phyloP scores from a whole-genome alignment of 352 stramenopile species.

The Globisporangium nagaii region DNA sequence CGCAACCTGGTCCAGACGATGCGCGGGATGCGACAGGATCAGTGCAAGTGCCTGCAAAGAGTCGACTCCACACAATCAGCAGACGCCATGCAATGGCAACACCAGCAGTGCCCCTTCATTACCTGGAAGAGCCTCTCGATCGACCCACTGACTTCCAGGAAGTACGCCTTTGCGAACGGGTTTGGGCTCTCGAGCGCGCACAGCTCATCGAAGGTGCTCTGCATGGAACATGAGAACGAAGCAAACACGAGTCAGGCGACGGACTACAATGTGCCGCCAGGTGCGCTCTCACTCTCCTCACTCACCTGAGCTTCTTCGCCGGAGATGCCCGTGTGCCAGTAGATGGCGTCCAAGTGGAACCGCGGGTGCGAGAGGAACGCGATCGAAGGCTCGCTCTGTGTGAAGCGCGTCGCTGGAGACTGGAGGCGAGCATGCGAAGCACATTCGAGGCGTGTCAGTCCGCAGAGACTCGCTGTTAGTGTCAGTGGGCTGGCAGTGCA shows the following conservation, averaged over 20 bases:
- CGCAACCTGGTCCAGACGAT: constrained; percentile 40
- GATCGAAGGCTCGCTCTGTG: constrained; percentile 3
- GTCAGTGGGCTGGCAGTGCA: background rate
- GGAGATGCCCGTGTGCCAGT: constrained; percentile 36
- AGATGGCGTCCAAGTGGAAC: constrained; percentile 40
- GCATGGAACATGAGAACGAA: background rate
- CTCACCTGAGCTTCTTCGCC: constrained; percentile 29
- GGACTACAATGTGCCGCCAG: background rate
- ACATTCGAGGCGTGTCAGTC: background rate
- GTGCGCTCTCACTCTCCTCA: background rate
- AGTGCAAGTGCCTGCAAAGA: constrained; percentile 30
- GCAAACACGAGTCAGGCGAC: background rate
- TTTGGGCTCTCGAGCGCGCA: constrained; percentile 41
- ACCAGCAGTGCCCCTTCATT: constrained; percentile 13
- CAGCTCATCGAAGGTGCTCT: constrained; percentile 36
- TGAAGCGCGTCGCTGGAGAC: constrained; percentile 9
- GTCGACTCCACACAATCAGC: background rate
- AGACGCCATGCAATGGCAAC: background rate
- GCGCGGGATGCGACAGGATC: constrained; percentile 38
- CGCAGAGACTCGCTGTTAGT: constrained; percentile 7
- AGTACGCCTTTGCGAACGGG: constrained; percentile 40
- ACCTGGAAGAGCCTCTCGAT: constrained; percentile 55
- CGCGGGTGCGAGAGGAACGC: constrained; percentile 24
- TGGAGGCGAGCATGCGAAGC: constrained; percentile 8
- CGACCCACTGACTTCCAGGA: constrained; percentile 40